Base-by-base conservation (phyloP, 441 rosid genomes). In the Manihot esculenta region DNA sequence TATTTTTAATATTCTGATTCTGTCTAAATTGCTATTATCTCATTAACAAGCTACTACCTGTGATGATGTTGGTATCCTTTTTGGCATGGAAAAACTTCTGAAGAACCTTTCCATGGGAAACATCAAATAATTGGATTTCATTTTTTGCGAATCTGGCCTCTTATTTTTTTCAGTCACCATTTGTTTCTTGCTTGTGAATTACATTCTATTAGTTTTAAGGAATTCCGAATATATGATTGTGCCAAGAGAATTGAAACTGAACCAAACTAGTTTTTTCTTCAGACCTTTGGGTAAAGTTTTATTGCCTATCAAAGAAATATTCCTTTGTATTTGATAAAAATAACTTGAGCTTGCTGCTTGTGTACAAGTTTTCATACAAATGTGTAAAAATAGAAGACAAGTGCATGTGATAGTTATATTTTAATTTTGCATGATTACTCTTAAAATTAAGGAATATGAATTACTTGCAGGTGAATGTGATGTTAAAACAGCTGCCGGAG, bases 381-480 rank as follows among this genome's bases (percentile, higher is more conserved):
- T 2, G 8, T 26, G 14, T 15, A 10, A 11, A n/a, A 8, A 3
- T 68, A 15, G 42, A 68, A 48, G 65, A 62, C 24, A 55, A 51
- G 47, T 51, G 23, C 10, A 0, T 23, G 10, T 23, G 10, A n/a
- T 9, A 51, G 7, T 53, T 24, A 30, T 11, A 18, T 41, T 18
- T 24, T 72, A 9, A 30, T 42, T 57, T 69, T 50, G 59, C 18
- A 21, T 61, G 49, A n/a, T 50, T 27, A 14, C 6, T 70, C 23
- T 17, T 69, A 53, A 64, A 1, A 58, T 30, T 47, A 45, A n/a
- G 33, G 38, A 64, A 60, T 66, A 69, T 66, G 54, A 17, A 49
- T 21, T 74, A 54, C 14, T 69, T 82, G 79, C 86, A 92, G 99
- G 90, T 95, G 74, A 85, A 93, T 83, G 79, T 79, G 64, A 91